Base-by-base conservation (phyloP, 2,329 filamentous ascomycete genomes). In the Xylaria sp. region DNA sequence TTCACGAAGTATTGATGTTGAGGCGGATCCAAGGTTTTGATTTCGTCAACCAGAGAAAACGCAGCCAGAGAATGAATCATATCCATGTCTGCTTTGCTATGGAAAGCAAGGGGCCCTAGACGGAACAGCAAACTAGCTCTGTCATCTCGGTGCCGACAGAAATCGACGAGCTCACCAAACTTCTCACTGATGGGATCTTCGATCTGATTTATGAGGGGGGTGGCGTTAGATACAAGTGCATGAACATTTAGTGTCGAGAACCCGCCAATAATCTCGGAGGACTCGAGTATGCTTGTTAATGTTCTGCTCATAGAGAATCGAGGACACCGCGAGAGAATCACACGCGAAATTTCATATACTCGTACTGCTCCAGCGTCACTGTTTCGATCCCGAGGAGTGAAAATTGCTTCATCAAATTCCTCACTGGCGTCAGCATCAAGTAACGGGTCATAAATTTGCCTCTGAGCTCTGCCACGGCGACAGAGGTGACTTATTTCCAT, bases 231-330 rank as follows among this genome's bases (percentile, higher is more conserved):
- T 3, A 20, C 6, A 17, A 45, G 25, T n/a, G 10, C 10, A 25
- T 31, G 44, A 60, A 31, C 2, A 54, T 22, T 20, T 1, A 1
- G 50, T 74, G 55, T 13, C 63, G 39, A 27, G 55, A 69, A 76
- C 33, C 81, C 81, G 76, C 53, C 65, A 17, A 64, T 79, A 50
- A 65, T 64, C 64, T 71, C 75, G 71, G 74, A 80, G 0, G 67
- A 68, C 27, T 73, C 70, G 10, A 75, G 67, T 53, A 70, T 51
- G 0, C 44, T n/a, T n/a, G n/a, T 33, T 2, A 75, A 17, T 0
- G 31, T 68, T 17, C 0, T 54, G 0, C 29, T 6, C 65, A 72
- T 68, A 5, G 63, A 2, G 3, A 73, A 47, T 10, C 44, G 51
- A 3, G 50, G 25, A 42, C 69, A 69, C 3, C 39, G 22, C 0